Evolutionary conservation across 176 grass and related monocot genomes (phyloP).

Genomic region (Areca catechu): DNA sequence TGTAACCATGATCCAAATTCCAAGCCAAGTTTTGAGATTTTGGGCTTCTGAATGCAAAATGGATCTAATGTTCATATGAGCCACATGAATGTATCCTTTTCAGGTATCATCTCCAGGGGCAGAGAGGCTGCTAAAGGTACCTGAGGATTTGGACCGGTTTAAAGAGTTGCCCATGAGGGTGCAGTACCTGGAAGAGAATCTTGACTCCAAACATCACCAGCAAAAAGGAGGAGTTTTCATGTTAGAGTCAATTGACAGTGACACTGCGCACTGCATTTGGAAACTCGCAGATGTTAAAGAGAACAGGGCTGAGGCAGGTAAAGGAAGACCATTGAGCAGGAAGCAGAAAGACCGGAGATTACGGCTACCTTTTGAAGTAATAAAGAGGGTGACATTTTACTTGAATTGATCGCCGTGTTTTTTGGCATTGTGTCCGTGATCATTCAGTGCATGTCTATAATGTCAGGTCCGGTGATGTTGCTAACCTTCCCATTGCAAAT

Average conservation of each 20-base stretch:
- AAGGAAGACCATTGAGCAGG: constrained; percentile 74
- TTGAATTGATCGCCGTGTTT: constrained; percentile 10
- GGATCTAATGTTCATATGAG: no score
- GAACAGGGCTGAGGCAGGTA: constrained; percentile 55
- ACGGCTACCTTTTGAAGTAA: constrained; percentile 42
- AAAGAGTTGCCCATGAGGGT: constrained; percentile 81
- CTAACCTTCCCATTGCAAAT: no score
- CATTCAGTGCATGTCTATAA: no score
- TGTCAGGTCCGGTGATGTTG: no score
- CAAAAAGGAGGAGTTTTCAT: constrained; percentile 62
- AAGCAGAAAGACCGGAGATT: constrained; percentile 87
- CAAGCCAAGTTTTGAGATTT: no score
- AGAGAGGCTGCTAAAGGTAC: constrained; percentile 69
- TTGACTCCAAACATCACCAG: constrained; percentile 14
- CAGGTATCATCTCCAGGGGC: constrained; percentile 95
- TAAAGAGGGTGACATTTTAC: constrained; percentile 62
- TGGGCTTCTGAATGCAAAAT: no score
- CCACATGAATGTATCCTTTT: neutral
- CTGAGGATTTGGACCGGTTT: constrained; percentile 68
- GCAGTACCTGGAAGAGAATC: constrained; percentile 41
- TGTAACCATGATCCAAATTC: no score
- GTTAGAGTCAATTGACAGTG: constrained; percentile 38
- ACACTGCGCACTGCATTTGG: constrained; percentile 45
- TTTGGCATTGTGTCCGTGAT: no score
- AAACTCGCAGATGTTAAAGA: constrained; percentile 87